These are phyloP conservation scores for Dactylella cylindrospora DNA, from an alignment of 2,329 filamentous ascomycete species.

Conservation along the genomic window DNA sequence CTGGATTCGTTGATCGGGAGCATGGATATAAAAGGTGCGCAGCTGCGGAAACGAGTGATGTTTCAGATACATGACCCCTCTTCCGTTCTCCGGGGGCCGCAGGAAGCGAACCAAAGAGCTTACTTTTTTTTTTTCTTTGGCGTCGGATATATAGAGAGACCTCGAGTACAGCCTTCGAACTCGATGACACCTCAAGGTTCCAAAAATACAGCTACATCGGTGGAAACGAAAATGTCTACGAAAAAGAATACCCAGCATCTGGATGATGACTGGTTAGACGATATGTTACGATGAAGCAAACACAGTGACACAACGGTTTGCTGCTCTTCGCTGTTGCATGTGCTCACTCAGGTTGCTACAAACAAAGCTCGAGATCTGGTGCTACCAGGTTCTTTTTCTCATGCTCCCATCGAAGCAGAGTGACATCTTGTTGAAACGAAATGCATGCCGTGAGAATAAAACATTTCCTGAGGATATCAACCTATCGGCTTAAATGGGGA, in stretches of 20 bases:
- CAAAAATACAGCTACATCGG: slow-evolving; percentile 21
- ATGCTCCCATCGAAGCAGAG: too few relatives aligned
- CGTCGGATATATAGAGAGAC: slow-evolving; percentile 37
- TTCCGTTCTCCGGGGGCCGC: slow-evolving; percentile 32
- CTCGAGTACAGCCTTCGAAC: slow-evolving; percentile 21
- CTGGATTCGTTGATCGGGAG: slow-evolving; percentile 48
- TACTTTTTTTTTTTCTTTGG: slow-evolving; percentile 42
- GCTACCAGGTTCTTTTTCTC: slow-evolving; percentile 25
- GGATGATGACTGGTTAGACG: slow-evolving; percentile 49
- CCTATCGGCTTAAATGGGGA: slow-evolving; percentile 38
- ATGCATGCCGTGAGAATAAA: too few relatives aligned
- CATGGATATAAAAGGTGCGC: slow-evolving; percentile 46
- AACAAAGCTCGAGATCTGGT: slow-evolving; percentile 28
- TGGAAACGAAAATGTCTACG: slow-evolving; percentile 18
- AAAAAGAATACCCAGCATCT: slow-evolving; percentile 40
- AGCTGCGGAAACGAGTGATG: slow-evolving; percentile 40
- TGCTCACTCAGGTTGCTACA: slow-evolving; percentile 10
- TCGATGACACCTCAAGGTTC: slow-evolving; percentile 22
- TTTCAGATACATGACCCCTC: slow-evolving; percentile 44
- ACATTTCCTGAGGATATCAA: too few relatives aligned
- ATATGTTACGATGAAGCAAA: slow-evolving; percentile 46
- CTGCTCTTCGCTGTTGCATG: slow-evolving; percentile 10
- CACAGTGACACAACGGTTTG: slow-evolving; percentile 19
- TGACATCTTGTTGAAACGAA: too few relatives aligned
- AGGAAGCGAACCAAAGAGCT: slow-evolving; percentile 36